A percentile compares a stretch with the other conserved stretches of the same genome.
Conservation (phyloP, 805 yeast genomes). For the Kregervanrija fluxuum region DNA sequence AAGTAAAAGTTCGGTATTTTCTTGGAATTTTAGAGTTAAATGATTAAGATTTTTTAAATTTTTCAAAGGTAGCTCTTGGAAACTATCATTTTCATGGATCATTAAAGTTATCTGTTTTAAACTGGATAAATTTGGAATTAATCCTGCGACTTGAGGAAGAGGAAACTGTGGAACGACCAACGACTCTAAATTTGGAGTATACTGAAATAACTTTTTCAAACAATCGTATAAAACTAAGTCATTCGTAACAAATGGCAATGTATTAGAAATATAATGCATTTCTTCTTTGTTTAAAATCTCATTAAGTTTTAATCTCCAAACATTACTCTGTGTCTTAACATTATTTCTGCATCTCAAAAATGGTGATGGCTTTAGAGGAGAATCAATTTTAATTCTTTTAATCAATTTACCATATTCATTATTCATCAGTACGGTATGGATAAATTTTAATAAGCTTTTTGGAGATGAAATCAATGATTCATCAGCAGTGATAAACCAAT, state of each 20-base stretch:
- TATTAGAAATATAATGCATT: conserved; percentile 1
- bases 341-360: conserved; percentile 4
- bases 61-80: conserved; percentile 1
- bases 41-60: conserved; percentile 6
- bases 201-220: conserved; percentile 8
- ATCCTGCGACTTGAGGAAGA: not conserved
- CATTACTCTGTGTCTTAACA: not conserved
- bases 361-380: conserved; percentile 8
- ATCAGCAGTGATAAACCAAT: conserved; percentile 8
- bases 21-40: conserved; percentile 17
- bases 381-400: conserved; percentile 12
- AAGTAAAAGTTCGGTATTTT: conserved; percentile 14
- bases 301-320: conserved; percentile 10
- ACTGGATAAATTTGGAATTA: not conserved
- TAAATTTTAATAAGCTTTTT: conserved; percentile 11
- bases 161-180: conserved; percentile 11
- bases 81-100: conserved; percentile 9
- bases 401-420: conserved; percentile 9
- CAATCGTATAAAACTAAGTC: conserved; percentile 15
- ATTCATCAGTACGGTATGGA: conserved; percentile 13
- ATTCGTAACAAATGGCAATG: conserved; percentile 4
- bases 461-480: conserved; percentile 5
- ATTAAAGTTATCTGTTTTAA: conserved; percentile 9
- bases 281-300: conserved; percentile 10
- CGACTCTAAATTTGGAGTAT: conserved; percentile 12